Evolutionary conservation across 2,329 filamentous ascomycete species (phyloP).

Genomic region (Amauroascus niger): DNA sequence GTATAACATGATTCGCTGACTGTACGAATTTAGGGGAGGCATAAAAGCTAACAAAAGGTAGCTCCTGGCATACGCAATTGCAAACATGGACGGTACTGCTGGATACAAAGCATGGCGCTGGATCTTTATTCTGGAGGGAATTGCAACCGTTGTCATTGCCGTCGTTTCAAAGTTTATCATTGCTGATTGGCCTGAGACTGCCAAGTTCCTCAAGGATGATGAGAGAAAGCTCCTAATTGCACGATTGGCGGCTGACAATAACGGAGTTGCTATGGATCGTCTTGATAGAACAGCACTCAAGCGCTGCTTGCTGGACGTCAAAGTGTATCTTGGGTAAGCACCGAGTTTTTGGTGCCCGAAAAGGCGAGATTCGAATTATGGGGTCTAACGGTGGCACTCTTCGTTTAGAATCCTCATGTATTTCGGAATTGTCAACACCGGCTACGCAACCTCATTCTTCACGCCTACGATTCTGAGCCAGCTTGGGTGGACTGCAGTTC

Average conservation of each 20-base stretch:
- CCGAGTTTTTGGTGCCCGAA: neutral
- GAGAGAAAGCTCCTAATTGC: slow-evolving; percentile 38
- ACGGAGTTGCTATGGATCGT: slow-evolving; percentile 44
- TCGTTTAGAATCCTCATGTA: slow-evolving; percentile 46
- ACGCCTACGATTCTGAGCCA: slow-evolving; percentile 38
- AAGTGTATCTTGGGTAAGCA: slow-evolving; percentile 19
- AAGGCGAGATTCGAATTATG: neutral
- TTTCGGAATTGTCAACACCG: slow-evolving; percentile 49
- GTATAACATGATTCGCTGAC: no score
- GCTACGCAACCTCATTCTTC: slow-evolving; percentile 39
- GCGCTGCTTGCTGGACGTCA: slow-evolving; percentile 42
- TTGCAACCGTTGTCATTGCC: slow-evolving; percentile 40
- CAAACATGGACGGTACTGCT: slow-evolving; percentile 33
- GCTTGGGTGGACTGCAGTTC: slow-evolving; percentile 47
- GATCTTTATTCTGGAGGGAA: slow-evolving; percentile 44
- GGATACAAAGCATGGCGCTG: slow-evolving; percentile 38
- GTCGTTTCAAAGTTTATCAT: slow-evolving; percentile 43
- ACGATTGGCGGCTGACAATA: slow-evolving; percentile 37
- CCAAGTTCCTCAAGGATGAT: slow-evolving; percentile 39
- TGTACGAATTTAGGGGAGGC: neutral
- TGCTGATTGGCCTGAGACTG: slow-evolving; percentile 37
- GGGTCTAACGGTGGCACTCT: slow-evolving; percentile 10
- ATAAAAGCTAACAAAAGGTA: slow-evolving; percentile 11
- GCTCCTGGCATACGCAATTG: slow-evolving; percentile 37
- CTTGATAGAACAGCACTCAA: slow-evolving; percentile 41